Percentiles rank a stretch among this genome's conserved stretches.
phyloP scores from a whole-genome alignment of 2,329 filamentous ascomycete species.

The Macrophomina tecta region DNA sequence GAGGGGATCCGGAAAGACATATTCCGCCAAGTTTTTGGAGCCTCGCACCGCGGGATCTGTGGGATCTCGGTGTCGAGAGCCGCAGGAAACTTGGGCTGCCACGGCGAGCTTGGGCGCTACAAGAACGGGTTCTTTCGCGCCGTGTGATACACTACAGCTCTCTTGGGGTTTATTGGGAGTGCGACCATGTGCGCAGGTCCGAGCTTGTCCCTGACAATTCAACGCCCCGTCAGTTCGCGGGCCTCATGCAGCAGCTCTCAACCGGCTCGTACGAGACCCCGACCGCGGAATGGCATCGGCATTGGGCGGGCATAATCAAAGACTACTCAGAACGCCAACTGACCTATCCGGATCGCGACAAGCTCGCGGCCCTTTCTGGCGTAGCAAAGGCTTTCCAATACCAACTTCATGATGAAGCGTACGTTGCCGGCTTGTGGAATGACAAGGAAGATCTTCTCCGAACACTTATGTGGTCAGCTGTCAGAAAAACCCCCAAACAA shows the following conservation, averaged over 20 bases:
- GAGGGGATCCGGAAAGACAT: not conserved
- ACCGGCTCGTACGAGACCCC: slow-evolving; percentile 5
- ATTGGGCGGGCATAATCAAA: not conserved
- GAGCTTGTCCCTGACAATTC: slow-evolving; percentile 8
- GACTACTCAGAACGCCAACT: slow-evolving; percentile 19
- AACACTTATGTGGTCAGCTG: slow-evolving; percentile 1
- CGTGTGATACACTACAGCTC: slow-evolving; percentile 10
- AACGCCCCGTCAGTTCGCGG: slow-evolving; percentile 2
- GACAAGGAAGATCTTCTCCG: slow-evolving; percentile 11
- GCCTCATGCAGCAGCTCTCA: slow-evolving; percentile 13
- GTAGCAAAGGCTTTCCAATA: slow-evolving; percentile 4
- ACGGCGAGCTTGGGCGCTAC: not conserved
- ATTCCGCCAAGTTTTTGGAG: slow-evolving; percentile 5
- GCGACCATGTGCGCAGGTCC: slow-evolving; percentile 4
- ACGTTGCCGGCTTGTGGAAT: slow-evolving; percentile 15
- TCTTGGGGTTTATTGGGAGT: slow-evolving; percentile 8
- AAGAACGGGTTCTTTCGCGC: slow-evolving; percentile 10
- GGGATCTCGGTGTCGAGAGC: slow-evolving; percentile 12
- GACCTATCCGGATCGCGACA: slow-evolving; percentile 6
- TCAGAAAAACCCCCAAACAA: not conserved
- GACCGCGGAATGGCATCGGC: not conserved
- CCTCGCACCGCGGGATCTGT: slow-evolving; percentile 6
- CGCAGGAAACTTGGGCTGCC: slow-evolving; percentile 9
- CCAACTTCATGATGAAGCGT: not conserved
- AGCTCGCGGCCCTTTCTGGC: slow-evolving; percentile 5